Evolutionary conservation across 257 asterid species (phyloP), one percentile per base, ranked within the genome.

Genomic region (Linaria vulgaris): DNA sequence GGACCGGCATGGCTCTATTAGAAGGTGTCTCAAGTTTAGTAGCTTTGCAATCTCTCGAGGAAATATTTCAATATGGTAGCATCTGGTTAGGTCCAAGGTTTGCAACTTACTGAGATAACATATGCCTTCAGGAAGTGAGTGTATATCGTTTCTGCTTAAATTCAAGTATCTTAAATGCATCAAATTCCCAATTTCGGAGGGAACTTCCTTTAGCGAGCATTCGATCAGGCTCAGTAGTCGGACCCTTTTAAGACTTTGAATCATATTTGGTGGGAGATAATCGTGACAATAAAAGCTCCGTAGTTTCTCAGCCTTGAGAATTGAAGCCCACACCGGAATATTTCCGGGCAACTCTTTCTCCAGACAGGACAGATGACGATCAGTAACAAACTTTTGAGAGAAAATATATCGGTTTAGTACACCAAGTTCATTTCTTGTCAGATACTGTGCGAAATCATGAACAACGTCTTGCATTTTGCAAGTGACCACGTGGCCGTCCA

Each of bases 81-180:
- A 72, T 9, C 9, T 4, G 17, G 4, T 1, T 16, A 72, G 37
- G 20, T 41, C 58, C 43, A 72, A 43, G 9, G 51, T 24, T 30
- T 44, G 63, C 50, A 72, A 56, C 30, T 44, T 50, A 41, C 12
- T 14, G 9, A 72, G n/a, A 17, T 50, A 3, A 54, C 48, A 71
- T 0, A 72, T 11, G 10, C 56, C 20, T 10, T 7, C 31, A 16
- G 71, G 76, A 39, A 65, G 31, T 60, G 20, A 1, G 50, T 0
- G 11, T 3, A 58, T 19, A 4, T 6, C 0, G 38, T 43, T 49
- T 2, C 12, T 1, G 6, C 61, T 38, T 50, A 71, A 37, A 30
- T 39, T 47, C 16, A 71, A 13, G 67, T 71, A 46, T 53, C 62
- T 31, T 23, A 72, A 23, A 30, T 49, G 59, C 24, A 52, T 39